Percentiles rank a stretch among this genome's conserved stretches.
Conservation (phyloP, 495 filamentous ascomycete species). For the Chaetomium fimeti region DNA sequence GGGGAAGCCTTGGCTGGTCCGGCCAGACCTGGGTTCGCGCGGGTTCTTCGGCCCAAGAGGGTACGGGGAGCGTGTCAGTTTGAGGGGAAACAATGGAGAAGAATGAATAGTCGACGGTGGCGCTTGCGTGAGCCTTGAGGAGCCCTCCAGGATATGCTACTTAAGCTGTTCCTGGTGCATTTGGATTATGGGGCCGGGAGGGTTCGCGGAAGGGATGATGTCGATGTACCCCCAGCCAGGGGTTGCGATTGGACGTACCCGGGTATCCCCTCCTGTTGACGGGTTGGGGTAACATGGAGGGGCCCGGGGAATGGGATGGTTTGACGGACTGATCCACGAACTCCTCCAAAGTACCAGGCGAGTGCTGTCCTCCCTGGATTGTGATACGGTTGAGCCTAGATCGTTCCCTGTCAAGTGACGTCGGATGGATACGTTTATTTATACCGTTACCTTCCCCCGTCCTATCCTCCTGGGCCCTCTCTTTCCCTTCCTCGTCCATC, state of each 20-base stretch:
- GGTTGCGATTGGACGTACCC: slow-evolving; percentile 6
- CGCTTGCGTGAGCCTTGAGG: background rate
- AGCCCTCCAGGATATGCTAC: background rate
- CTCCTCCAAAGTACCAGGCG: background rate
- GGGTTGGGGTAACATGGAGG: slow-evolving; percentile 14
- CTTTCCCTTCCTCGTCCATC: slow-evolving; percentile 1
- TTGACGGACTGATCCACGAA: background rate
- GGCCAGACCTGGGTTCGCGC: background rate
- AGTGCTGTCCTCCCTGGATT: background rate
- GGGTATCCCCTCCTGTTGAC: background rate
- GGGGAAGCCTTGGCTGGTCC: slow-evolving; percentile 11
- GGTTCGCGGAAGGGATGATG: background rate
- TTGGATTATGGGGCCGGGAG: background rate
- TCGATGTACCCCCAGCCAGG: background rate
- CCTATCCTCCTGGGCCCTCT: background rate
- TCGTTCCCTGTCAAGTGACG: slow-evolving; percentile 1
- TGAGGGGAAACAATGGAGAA: background rate
- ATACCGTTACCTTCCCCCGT: background rate
- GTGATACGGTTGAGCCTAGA: background rate
- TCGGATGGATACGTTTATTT: slow-evolving; percentile 4
- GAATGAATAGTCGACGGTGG: background rate
- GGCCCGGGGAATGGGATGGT: slow-evolving; percentile 11
- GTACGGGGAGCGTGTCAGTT: background rate
- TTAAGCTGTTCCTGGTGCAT: slow-evolving; percentile 7
- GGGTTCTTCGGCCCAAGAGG: background rate